Percentiles rank a stretch among this genome's conserved stretches.
phyloP scores from a whole-genome alignment of 371 early-diverging fungal species.

The Mortierella sp. region DNA sequence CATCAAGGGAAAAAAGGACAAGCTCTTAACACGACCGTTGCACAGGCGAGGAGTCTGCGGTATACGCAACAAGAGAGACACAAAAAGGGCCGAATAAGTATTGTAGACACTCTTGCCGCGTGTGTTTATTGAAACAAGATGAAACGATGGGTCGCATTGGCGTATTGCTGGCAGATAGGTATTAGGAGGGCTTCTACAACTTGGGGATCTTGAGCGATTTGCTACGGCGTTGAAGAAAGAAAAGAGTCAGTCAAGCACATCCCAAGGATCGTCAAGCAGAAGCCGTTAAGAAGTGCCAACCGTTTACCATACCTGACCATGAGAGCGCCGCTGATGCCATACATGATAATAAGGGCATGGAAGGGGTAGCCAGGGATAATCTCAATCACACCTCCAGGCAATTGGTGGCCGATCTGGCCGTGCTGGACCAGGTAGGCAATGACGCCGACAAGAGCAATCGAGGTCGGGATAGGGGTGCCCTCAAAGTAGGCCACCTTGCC shows the following conservation, averaged over 20 bases:
- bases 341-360: constrained; percentile 85
- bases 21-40: background rate
- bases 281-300: too few species aligned
- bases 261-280: too few species aligned
- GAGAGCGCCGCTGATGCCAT: constrained; percentile 81
- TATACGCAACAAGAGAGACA: background rate
- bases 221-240: constrained; percentile 23
- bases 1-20: background rate
- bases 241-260: too few species aligned
- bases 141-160: background rate
- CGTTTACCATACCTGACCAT: constrained; percentile 72
- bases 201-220: constrained; percentile 79
- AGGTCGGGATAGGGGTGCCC: constrained; percentile 93
- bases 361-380: constrained; percentile 65
- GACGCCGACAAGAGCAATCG: constrained; percentile 75
- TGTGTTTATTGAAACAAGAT: too few species aligned
- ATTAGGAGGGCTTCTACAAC: constrained; percentile 42
- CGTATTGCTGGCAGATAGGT: background rate
- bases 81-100: background rate
- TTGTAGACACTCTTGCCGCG: background rate
- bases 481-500: constrained; percentile 91
- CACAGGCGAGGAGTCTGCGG: too few species aligned
- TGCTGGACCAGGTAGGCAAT: constrained; percentile 76
- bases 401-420: constrained; percentile 67
- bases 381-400: constrained; percentile 64